phyloP scores from a whole-genome alignment of 2,329 filamentous ascomycete species.

The Knufia fluminis region DNA sequence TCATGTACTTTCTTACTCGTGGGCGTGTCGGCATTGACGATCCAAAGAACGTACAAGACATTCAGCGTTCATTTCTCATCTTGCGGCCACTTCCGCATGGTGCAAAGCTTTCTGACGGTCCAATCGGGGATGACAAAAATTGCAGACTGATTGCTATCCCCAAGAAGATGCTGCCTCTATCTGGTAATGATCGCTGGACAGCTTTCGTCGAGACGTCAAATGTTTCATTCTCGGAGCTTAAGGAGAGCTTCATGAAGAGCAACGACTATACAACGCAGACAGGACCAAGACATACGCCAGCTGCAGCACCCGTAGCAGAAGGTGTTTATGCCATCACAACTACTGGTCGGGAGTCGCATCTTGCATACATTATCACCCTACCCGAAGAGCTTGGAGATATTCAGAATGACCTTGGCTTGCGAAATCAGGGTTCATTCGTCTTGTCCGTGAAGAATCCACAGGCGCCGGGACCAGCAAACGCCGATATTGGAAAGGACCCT shows the following conservation, averaged over 20 bases:
- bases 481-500: conserved; percentile 54
- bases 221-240: conserved; percentile 58
- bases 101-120: conserved; percentile 56
- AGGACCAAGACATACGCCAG: conserved; percentile 58
- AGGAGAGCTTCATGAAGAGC: conserved; percentile 58
- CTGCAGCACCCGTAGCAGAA: conserved; percentile 68
- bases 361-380: conserved; percentile 71
- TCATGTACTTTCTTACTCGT: conserved; percentile 86
- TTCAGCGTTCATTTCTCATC: conserved; percentile 70
- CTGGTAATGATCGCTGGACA: conserved; percentile 62
- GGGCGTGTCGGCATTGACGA: conserved; percentile 65
- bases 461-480: conserved; percentile 54
- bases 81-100: conserved; percentile 62
- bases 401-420: conserved; percentile 65
- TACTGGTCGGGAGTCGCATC: conserved; percentile 61
- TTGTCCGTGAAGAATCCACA: conserved; percentile 73
- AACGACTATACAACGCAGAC: conserved; percentile 70
- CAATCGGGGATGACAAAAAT: conserved; percentile 47
- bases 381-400: conserved; percentile 60
- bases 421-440: conserved; percentile 64
- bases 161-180: conserved; percentile 71
- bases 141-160: conserved; percentile 68
- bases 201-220: conserved; percentile 71
- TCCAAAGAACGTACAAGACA: conserved; percentile 59
- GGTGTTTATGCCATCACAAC: conserved; percentile 75